Conservation (phyloP, 139 green algal genomes). For the Gonium pectorale region DNA sequence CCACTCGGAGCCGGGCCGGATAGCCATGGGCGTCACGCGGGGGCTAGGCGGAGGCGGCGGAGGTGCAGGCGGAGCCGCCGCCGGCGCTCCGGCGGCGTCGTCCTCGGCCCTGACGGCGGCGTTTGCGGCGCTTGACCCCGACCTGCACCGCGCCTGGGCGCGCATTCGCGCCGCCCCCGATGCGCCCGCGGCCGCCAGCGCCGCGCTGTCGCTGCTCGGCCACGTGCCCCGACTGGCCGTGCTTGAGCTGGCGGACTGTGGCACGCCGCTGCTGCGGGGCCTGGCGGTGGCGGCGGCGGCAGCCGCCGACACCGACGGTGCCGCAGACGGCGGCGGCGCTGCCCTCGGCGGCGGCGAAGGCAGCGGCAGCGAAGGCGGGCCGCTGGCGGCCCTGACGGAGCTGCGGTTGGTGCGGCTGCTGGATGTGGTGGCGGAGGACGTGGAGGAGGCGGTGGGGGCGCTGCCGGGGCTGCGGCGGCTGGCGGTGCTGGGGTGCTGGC, state of each 20-base stretch:
- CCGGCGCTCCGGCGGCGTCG: background rate
- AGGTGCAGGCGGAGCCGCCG: background rate
- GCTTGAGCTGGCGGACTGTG: conserved; percentile 24
- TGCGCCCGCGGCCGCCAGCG: background rate
- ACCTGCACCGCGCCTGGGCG: conserved; percentile 20
- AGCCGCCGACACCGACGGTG: background rate
- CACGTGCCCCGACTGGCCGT: background rate
- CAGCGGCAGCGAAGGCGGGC: background rate
- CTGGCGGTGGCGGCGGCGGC: background rate
- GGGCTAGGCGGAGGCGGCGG: background rate
- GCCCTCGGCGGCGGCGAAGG: background rate
- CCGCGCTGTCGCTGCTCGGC: conserved; percentile 6
- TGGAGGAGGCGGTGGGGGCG: conserved; percentile 22
- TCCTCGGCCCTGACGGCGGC: background rate
- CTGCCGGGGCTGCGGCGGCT: conserved; percentile 16
- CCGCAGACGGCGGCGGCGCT: background rate
- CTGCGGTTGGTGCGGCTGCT: conserved; percentile 9
- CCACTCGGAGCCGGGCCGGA: background rate
- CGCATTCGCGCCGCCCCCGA: conserved; percentile 3
- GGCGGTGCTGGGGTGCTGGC: background rate
- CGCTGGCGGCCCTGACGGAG: background rate
- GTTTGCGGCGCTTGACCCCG: conserved; percentile 14
- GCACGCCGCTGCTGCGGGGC: background rate
- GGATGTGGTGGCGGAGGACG: conserved; percentile 1
- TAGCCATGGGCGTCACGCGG: conserved; percentile 1